These are phyloP conservation scores for Aspergillus kassunensis DNA, from an alignment of 495 filamentous ascomycete genomes.

Conservation along the genomic window DNA sequence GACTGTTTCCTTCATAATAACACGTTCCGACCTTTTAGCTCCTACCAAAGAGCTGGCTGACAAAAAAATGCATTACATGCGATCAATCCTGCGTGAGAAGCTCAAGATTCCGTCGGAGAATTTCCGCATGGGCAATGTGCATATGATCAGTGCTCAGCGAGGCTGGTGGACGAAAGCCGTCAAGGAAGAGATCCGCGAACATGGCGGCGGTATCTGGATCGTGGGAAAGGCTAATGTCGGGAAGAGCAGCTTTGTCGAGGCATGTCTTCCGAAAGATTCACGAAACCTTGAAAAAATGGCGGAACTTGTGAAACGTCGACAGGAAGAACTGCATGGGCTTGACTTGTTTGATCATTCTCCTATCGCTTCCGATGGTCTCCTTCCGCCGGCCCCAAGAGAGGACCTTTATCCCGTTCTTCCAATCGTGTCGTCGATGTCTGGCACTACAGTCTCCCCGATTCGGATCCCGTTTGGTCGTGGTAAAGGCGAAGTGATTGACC, in stretches of 20 bases:
- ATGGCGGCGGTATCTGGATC: constrained; percentile 90
- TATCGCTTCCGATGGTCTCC: constrained; percentile 40
- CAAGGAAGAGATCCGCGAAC: constrained; percentile 75
- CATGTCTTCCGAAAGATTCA: constrained; percentile 78
- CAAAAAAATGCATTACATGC: constrained; percentile 74
- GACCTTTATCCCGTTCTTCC: constrained; percentile 75
- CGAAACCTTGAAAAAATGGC: constrained; percentile 41
- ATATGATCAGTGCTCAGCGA: constrained; percentile 76
- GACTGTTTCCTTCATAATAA: constrained; percentile 83
- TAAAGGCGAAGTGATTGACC: constrained; percentile 87
- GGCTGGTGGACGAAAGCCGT: constrained; percentile 85
- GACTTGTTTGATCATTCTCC: constrained; percentile 13
- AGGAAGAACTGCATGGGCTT: constrained; percentile 18
- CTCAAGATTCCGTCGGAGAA: constrained; percentile 57
- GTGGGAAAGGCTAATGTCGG: constrained; percentile 97
- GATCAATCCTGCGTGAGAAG: constrained; percentile 65
- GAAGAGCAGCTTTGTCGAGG: constrained; percentile 86
- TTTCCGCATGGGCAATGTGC: constrained; percentile 74
- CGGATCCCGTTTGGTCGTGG: constrained; percentile 80
- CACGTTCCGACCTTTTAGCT: constrained; percentile 79
- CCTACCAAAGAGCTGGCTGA: constrained; percentile 77
- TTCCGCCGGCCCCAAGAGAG: constrained; percentile 73
- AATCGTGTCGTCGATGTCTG: constrained; percentile 77
- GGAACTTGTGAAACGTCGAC: constrained; percentile 29
- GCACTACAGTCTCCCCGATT: constrained; percentile 93